phyloP scores from a whole-genome alignment of 2,329 filamentous ascomycete species.

The Sporothrix pallida region DNA sequence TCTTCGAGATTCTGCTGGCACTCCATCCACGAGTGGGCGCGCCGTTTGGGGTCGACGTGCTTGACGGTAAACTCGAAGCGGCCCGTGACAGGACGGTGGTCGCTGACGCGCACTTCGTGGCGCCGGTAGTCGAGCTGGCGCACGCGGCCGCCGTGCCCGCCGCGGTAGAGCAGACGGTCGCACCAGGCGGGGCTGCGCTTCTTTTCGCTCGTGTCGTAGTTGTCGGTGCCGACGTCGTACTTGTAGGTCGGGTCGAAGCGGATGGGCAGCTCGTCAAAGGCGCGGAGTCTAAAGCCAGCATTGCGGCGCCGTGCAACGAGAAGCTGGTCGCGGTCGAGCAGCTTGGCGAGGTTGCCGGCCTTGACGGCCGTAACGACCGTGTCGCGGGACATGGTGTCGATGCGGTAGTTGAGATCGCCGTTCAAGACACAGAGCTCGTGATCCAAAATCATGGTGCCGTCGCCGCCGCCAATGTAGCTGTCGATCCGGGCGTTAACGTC shows the following conservation, averaged over 20 bases:
- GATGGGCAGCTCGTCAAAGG: constrained; percentile 90
- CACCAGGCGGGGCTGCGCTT: constrained; percentile 95
- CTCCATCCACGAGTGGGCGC: constrained; percentile 71
- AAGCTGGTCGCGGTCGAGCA: constrained; percentile 92
- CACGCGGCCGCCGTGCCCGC: constrained; percentile 66
- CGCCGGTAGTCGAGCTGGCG: constrained; percentile 86
- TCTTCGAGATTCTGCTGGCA: constrained; percentile 77
- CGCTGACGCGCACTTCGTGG: constrained; percentile 88
- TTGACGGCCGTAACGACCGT: constrained; percentile 87
- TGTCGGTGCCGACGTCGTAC: constrained; percentile 94
- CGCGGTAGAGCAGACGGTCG: constrained; percentile 87
- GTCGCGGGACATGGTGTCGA: constrained; percentile 94
- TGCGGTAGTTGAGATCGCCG: constrained; percentile 96
- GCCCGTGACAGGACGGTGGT: constrained; percentile 91
- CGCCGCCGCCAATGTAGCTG: constrained; percentile 87
- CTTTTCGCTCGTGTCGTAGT: constrained; percentile 94
- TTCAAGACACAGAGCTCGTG: constrained; percentile 98
- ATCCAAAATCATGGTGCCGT: constrained; percentile 92
- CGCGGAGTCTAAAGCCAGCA: constrained; percentile 83
- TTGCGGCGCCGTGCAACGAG: constrained; percentile 88
- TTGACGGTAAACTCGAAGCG: constrained; percentile 84
- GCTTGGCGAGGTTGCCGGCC: constrained; percentile 78
- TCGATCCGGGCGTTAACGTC: constrained; percentile 73
- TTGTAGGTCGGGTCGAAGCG: constrained; percentile 97
- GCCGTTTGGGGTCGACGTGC: constrained; percentile 71